Evolutionary conservation across 2,329 filamentous ascomycete genomes (phyloP), one percentile per base, ranked within the genome.

Genomic region (Eurotiales sp.): DNA sequence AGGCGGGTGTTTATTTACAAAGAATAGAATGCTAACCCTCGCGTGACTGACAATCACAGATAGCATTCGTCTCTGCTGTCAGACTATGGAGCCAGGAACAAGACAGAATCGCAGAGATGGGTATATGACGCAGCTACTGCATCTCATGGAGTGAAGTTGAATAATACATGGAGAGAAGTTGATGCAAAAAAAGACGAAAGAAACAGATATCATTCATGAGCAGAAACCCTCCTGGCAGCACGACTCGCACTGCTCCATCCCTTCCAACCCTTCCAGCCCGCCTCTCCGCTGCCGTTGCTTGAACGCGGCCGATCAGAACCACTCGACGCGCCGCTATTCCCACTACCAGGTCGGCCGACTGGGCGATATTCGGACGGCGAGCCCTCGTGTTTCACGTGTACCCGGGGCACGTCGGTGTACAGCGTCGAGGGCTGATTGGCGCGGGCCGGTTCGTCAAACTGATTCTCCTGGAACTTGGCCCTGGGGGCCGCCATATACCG

Each of bases 321-420:
- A 25, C 53, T 53, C 22, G 51, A 53, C n/a, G n/a, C n/a, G 34
- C 61, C 61, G 27, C 63, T 64, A 12, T 55, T 53, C 19, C 54
- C 56, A 3, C 57, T 59, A 57, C 7, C 56, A 52, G 11, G 47
- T 55, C 12, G 58, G 29, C 25, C 51, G 61, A 7, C 55, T 49
- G 64, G 59, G n/a, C 23, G 36, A 8, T n/a, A n/a, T n/a, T 67
- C 62, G 3, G 65, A 61, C 23, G 56, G 55, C 11, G 63, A 58
- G 3, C 60, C 48, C 6, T 65, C 64, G 2, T 61, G 37, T 22
- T 59, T 58, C 11, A 58, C 54, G n/a, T 61, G 61, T 17, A 59
- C 56, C 12, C 47, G 25, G 8, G 45, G 15, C 11, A 55, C 46
- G 45, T 48, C 30, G 4, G 51, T 48, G n/a, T 46, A 52, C 10